phyloP scores from a whole-genome alignment of 2,329 filamentous ascomycete genomes.

The Colletotrichum higginsianum region DNA sequence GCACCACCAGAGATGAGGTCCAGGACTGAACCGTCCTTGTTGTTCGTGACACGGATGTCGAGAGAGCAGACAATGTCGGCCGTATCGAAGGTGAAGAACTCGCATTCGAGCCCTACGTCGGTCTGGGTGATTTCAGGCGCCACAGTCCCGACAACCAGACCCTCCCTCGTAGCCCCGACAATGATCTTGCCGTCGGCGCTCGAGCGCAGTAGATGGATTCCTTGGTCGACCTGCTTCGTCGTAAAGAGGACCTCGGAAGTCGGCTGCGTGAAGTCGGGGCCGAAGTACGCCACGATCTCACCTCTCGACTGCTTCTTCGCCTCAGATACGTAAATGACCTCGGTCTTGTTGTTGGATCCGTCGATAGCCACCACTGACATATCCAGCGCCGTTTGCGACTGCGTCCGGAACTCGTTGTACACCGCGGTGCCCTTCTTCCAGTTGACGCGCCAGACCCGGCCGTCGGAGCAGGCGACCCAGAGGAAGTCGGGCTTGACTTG shows the following conservation, averaged over 20 bases:
- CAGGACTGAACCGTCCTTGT: constrained; percentile 58
- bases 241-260: constrained; percentile 55
- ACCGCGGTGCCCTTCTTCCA: constrained; percentile 67
- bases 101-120: constrained; percentile 63
- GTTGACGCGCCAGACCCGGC: constrained; percentile 70
- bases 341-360: constrained; percentile 53
- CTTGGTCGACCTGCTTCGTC: constrained; percentile 53
- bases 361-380: constrained; percentile 60
- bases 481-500: constrained; percentile 60
- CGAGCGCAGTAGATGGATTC: constrained; percentile 61
- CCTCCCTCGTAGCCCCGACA: constrained; percentile 55
- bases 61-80: constrained; percentile 77
- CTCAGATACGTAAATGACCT: constrained; percentile 56
- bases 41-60: constrained; percentile 68
- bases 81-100: constrained; percentile 71
- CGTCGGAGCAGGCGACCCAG: constrained; percentile 74
- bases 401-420: constrained; percentile 59
- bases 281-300: constrained; percentile 64
- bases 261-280: constrained; percentile 47
- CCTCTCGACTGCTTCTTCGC: constrained; percentile 29
- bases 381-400: constrained; percentile 61
- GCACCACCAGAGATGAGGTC: constrained; percentile 85
- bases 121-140: constrained; percentile 50
- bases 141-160: constrained; percentile 73
- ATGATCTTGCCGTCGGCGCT: constrained; percentile 71